Percentiles rank a stretch among this genome's conserved stretches.
Evolutionary conservation across 805 yeast genomes (phyloP).

Genomic region (Cyberlindnera mississippiensis): DNA sequence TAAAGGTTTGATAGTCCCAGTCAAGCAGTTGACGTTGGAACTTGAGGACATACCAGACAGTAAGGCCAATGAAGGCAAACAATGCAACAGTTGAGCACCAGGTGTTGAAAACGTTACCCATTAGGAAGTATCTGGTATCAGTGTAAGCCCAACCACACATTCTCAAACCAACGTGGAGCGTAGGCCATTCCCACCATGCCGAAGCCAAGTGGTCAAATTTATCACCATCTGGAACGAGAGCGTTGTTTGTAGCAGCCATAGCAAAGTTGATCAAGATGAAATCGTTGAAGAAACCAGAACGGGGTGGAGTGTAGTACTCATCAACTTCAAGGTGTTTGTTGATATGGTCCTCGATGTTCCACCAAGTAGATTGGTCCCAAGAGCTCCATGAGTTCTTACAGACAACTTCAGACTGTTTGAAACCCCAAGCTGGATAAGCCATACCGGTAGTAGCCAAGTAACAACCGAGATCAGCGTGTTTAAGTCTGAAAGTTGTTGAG

Average conservation of each 20-base stretch:
- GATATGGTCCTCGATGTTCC: slow-evolving; percentile 74
- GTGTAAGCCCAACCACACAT: slow-evolving; percentile 65
- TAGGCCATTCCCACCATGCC: slow-evolving; percentile 85
- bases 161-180: slow-evolving; percentile 65
- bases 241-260: slow-evolving; percentile 84
- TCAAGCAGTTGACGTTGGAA: slow-evolving; percentile 71
- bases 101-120: slow-evolving; percentile 74
- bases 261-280: slow-evolving; percentile 72
- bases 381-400: slow-evolving; percentile 53
- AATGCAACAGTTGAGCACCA: slow-evolving; percentile 66
- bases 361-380: slow-evolving; percentile 82
- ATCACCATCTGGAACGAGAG: slow-evolving; percentile 73
- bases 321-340: slow-evolving; percentile 58
- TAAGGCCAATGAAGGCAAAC: slow-evolving; percentile 40
- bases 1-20: slow-evolving; percentile 40
- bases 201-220: slow-evolving; percentile 70
- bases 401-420: slow-evolving; percentile 75
- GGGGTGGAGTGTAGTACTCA: slow-evolving; percentile 49
- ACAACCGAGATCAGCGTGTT: slow-evolving; percentile 61
- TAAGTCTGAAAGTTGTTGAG: slow-evolving; percentile 67
- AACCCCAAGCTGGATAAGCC: slow-evolving; percentile 78
- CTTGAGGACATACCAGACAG: slow-evolving; percentile 37
- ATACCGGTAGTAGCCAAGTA: slow-evolving; percentile 73
- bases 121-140: slow-evolving; percentile 57
- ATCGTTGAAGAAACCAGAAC: slow-evolving; percentile 69